phyloP scores from a whole-genome alignment of 2,329 filamentous ascomycete genomes.

The Trichoderma aggressivum region DNA sequence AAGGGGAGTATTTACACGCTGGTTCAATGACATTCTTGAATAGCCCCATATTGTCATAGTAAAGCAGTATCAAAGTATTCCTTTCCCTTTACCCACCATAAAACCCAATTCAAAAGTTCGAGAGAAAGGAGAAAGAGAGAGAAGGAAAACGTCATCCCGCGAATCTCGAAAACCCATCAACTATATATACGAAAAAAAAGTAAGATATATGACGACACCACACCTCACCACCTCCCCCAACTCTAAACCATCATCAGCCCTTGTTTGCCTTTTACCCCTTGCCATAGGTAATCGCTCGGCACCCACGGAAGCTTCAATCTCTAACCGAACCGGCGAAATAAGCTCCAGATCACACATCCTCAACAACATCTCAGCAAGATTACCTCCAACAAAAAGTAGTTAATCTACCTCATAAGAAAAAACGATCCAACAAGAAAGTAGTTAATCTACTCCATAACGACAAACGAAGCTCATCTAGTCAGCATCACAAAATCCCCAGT shows the following conservation, averaged over 20 bases:
- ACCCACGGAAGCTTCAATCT: neutral
- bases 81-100: no score
- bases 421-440: no score
- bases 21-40: slow-evolving; percentile 9
- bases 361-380: neutral
- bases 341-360: neutral
- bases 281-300: neutral
- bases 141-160: neutral
- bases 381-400: no score
- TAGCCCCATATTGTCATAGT: neutral
- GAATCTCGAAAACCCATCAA: no score
- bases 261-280: neutral
- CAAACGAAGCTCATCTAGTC: no score
- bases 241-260: neutral
- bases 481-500: neutral
- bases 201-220: slow-evolving; percentile 5
- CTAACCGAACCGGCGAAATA: neutral
- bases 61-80: neutral
- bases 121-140: neutral
- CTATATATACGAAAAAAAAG: neutral
- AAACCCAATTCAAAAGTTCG: neutral
- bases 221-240: neutral
- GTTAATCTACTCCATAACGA: no score
- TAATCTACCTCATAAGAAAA: no score
- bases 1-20: neutral